Evolutionary conservation across 306 rosid genomes (phyloP), one percentile per base, ranked within the genome.

Genomic region (Abrus pulchellus): DNA sequence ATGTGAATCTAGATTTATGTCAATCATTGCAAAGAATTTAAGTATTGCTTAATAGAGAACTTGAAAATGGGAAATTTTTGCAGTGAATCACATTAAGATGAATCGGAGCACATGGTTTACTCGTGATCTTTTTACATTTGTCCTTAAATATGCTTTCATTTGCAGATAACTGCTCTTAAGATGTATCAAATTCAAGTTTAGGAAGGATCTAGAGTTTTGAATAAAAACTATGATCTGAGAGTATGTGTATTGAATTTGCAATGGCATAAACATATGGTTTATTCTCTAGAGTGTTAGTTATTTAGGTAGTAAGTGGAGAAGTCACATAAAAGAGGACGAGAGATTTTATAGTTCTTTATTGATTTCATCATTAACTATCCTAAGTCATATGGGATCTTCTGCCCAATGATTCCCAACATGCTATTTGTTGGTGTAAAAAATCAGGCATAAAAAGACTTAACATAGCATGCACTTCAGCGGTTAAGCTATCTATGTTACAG

Each of bases 1-100:
- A 30, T 75, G 53, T 52, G 30, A 34, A 60, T 47, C 72, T 38
- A 41, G 79, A 75, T 74, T 82, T 77, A 47, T 68, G 61, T 61
- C 62, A 70, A 69, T 9, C 28, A 30, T 68, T 59, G 48, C 8
- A 41, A 59, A 41, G 6, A 81, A 66, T 55, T 81, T 28, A 14
- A 41, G 29, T 80, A 12, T 7, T 43, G 7, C 44, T 54, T 27
- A 10, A 3, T 32, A 44, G 29, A 32, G 36, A 70, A 43, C 44
- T 44, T 10, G 62, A 59, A 69, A 59, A 54, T 30, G 8, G 34
- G 59, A 53, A 40, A 1, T 32, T 38, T 61, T 12, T 50, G 60
- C 83, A 14, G 38, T 5, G 29, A 48, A 50, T 36, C 43, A 9
- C 13, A 61, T 49, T 28, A 29, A 43, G 52, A 79, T 68, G 75